These are phyloP conservation scores for Elymus sibiricus DNA, from an alignment of 176 grass and related monocot genomes.

Conservation along the genomic window DNA sequence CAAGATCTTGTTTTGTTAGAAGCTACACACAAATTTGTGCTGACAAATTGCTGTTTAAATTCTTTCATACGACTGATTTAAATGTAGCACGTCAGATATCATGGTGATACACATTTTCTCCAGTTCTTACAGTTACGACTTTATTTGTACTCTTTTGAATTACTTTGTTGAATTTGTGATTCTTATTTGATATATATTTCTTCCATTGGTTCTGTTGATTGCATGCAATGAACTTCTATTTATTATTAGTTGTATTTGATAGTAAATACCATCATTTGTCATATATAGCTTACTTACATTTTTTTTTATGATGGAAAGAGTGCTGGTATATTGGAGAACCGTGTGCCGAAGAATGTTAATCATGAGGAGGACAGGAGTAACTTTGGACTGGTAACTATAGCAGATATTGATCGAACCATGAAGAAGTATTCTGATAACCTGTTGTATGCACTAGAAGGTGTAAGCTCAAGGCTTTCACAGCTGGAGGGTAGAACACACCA, in stretches of 20 bases:
- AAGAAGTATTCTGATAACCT: slow-evolving; percentile 85
- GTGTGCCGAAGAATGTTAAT: slow-evolving; percentile 54
- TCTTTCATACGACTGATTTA: background rate
- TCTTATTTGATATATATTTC: background rate
- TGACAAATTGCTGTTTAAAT: background rate
- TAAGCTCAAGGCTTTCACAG: slow-evolving; percentile 70
- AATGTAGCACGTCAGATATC: background rate
- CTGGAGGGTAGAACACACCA: slow-evolving; percentile 68
- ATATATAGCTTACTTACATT: background rate
- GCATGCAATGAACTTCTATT: background rate
- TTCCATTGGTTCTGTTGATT: background rate
- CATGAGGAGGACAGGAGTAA: slow-evolving; percentile 55
- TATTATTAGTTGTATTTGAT: background rate
- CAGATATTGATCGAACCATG: slow-evolving; percentile 79
- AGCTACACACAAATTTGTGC: background rate
- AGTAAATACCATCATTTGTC: background rate
- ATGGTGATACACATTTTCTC: background rate
- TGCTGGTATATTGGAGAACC: slow-evolving; percentile 56
- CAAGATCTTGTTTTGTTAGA: background rate
- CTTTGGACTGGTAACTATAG: slow-evolving; percentile 36
- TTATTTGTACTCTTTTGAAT: background rate
- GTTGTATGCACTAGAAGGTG: slow-evolving; percentile 72
- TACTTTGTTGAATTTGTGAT: background rate
- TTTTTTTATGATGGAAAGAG: slow-evolving; percentile 36
- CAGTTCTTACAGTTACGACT: background rate